Base-by-base conservation (phyloP, 2,329 filamentous ascomycete genomes). In the Trichophyton simii region DNA sequence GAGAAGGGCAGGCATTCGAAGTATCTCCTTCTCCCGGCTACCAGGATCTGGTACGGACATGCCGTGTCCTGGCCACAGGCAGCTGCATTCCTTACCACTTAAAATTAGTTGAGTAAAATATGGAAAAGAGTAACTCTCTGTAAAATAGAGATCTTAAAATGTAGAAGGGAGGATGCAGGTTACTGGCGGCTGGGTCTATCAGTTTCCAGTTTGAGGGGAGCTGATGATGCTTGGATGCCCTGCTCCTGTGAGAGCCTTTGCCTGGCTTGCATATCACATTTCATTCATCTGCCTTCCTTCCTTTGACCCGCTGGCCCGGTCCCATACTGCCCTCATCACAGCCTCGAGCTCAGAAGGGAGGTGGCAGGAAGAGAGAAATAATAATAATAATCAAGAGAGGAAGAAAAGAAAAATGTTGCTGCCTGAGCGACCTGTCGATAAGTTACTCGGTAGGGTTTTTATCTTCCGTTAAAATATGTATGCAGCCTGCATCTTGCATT, bases 291-390 rank as follows among this genome's bases (percentile, higher is more conserved):
- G 3, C 11, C 34, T 38, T 38, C 34, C 28, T 48, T 48, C 50
- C 50, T 54, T 54, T 54, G 25, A 54, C 50, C 50, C 50, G 50
- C 50, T 54, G 15, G 50, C 50, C 50, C 28, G 50, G 50, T 25
- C 50, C 50, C 50, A 31, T 54, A 31, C 22, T 31, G n/a, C 9
- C 25, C 11, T 54, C 50, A 54, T n/a, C 50, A 54, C 50, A 54
- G 44, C 25, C 44, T 48, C 44, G n/a, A 25, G 50, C 28, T 11
- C 50, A 54, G 28, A 25, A 54, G n/a, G 20, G 22, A 54, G 50
- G 34, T 38, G 34, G 34, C 34, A 38, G 34, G 34, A 38, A 13
- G 34, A 38, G 11, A 38, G 34, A 9, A 38, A 31, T 31, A 31
- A 1, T 31, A 31, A 31, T 7, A 28, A 6, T 6, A 11, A 36